Evolutionary conservation across 768 basidiomycete genomes (phyloP).

Genomic region (Candolleomyces eurysporus): DNA sequence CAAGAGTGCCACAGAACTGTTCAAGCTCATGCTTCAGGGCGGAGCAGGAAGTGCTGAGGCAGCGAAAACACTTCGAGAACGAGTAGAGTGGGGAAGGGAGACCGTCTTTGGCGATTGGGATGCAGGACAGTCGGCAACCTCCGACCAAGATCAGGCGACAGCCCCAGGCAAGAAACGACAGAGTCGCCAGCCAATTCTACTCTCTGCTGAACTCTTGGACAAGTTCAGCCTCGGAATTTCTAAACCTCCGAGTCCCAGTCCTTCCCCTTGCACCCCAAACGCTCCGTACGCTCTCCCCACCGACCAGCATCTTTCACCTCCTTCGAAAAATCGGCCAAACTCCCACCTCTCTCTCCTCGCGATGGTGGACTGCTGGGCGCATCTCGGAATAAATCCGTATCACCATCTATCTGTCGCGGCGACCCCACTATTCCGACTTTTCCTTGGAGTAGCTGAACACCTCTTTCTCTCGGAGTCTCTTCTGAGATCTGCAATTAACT

Average conservation of each 20-base stretch:
- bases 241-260: neutral
- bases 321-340: conserved; percentile 55
- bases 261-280: conserved; percentile 6
- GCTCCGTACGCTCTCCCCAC: conserved; percentile 9
- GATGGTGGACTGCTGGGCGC: conserved; percentile 98
- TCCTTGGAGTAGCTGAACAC: conserved; percentile 96
- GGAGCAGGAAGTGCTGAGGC: conserved; percentile 36
- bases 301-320: conserved; percentile 28
- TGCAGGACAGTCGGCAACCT: neutral
- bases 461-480: conserved; percentile 73
- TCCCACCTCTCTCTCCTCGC: conserved; percentile 93
- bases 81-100: conserved; percentile 73
- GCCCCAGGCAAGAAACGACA: conserved; percentile 21
- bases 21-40: conserved; percentile 89
- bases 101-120: conserved; percentile 65
- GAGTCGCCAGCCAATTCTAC: conserved; percentile 62
- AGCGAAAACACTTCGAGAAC: conserved; percentile 53
- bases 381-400: conserved; percentile 83
- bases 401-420: conserved; percentile 90
- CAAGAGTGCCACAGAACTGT: conserved; percentile 79
- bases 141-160: neutral
- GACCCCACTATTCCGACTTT: conserved; percentile 93
- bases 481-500: conserved; percentile 68
- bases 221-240: conserved; percentile 76
- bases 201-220: conserved; percentile 84